These are phyloP conservation scores for Lachnellula arida DNA, from an alignment of 2,329 filamentous ascomycete genomes.

Conservation along the genomic window DNA sequence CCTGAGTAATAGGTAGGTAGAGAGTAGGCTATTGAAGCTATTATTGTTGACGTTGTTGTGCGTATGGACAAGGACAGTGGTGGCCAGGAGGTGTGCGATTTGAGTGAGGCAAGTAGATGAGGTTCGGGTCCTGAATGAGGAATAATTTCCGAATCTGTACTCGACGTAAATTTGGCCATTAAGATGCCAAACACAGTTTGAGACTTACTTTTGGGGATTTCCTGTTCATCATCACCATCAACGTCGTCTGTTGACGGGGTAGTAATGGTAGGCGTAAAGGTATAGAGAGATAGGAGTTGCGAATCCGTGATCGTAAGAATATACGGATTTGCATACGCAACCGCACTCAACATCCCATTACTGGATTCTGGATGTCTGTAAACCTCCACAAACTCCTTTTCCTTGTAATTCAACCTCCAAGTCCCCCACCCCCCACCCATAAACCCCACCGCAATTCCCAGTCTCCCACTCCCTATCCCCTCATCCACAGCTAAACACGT, in stretches of 20 bases:
- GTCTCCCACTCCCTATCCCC: constrained; percentile 37
- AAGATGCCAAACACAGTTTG: not conserved
- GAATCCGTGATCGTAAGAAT: constrained; percentile 72
- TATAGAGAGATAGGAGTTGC: constrained; percentile 73
- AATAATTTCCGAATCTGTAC: not conserved
- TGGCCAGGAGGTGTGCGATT: constrained; percentile 72
- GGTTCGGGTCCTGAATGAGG: constrained; percentile 1
- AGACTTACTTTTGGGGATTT: not conserved
- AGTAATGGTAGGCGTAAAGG: constrained; percentile 42
- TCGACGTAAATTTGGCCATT: not conserved
- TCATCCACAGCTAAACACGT: constrained; percentile 64
- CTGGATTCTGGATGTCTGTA: constrained; percentile 26
- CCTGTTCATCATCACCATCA: constrained; percentile 4
- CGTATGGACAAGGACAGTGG: constrained; percentile 81
- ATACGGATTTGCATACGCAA: constrained; percentile 72
- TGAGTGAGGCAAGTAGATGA: constrained; percentile 68
- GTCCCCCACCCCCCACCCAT: constrained; percentile 66
- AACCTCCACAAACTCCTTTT: constrained; percentile 22
- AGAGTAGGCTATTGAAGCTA: constrained; percentile 85
- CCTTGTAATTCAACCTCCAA: constrained; percentile 53
- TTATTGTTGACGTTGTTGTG: constrained; percentile 55
- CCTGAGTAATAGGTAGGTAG: constrained; percentile 71
- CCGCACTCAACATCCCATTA: constrained; percentile 51
- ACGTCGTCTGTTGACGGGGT: not conserved
- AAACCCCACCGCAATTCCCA: constrained; percentile 67